Percentiles rank a stretch among this genome's conserved stretches.
Evolutionary conservation across 164 flowering plant species (phyloP).

Genomic region (Aristolochia californica): DNA sequence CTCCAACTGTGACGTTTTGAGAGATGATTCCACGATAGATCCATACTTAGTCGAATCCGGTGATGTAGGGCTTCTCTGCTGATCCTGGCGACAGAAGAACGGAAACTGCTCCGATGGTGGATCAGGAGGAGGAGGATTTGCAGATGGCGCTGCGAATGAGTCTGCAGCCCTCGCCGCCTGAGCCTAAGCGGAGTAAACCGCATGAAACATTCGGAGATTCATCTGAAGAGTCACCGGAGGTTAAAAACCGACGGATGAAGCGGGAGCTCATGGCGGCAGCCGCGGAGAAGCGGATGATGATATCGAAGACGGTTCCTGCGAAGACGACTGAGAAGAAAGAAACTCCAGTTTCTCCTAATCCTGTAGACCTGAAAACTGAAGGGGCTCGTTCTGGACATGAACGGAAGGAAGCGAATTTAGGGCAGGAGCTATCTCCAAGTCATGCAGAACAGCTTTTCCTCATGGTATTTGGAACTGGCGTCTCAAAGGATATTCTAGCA

Average conservation of each 20-base stretch:
- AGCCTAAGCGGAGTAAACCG: constrained; percentile 71
- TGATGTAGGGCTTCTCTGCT: too few relatives aligned
- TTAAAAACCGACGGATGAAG: constrained; percentile 40
- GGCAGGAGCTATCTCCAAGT: constrained; percentile 27
- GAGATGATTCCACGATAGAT: too few relatives aligned
- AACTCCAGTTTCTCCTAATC: neutral
- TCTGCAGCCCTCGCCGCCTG: constrained; percentile 53
- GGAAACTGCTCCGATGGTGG: constrained; percentile 23
- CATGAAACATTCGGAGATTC: constrained; percentile 28
- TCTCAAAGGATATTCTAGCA: constrained; percentile 57
- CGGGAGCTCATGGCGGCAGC: constrained; percentile 92
- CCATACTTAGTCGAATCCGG: too few relatives aligned
- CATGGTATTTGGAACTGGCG: constrained; percentile 68
- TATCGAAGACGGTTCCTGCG: constrained; percentile 9
- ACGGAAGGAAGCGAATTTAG: constrained; percentile 18
- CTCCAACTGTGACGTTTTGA: too few relatives aligned
- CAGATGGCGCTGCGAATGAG: constrained; percentile 70
- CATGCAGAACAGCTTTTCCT: constrained; percentile 62
- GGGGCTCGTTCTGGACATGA: constrained; percentile 3
- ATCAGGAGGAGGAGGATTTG: constrained; percentile 80
- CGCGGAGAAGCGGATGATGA: constrained; percentile 77
- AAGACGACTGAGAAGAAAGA: constrained; percentile 1
- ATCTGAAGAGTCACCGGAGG: constrained; percentile 46
- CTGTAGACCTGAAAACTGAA: neutral
- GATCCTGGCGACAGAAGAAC: too few relatives aligned